Conservation (phyloP, 2,329 filamentous ascomycete species). For the Sclerotinia sclerotiorum region DNA sequence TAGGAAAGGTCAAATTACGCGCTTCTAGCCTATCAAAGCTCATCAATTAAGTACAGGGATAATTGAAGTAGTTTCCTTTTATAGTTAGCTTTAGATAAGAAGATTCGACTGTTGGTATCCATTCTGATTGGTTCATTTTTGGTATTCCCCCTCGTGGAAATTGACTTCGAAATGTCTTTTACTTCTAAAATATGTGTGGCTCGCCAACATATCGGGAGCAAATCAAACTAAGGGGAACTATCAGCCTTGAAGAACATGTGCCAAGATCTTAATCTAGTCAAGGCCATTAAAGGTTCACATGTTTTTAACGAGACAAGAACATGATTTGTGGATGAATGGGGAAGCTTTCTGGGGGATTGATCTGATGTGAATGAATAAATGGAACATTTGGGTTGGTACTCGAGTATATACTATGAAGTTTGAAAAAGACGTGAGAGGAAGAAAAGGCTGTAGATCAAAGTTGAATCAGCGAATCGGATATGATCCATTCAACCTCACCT, state of each 20-base stretch:
- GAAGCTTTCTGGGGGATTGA: neutral
- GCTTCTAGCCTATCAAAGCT: neutral
- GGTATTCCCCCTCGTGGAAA: neutral
- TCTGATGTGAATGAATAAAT: too few species aligned
- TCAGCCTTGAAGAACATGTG: neutral
- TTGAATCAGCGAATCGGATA: neutral
- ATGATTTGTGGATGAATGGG: neutral
- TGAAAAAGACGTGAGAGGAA: too few species aligned
- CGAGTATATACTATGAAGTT: too few species aligned
- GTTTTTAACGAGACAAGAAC: neutral
- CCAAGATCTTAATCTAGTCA: neutral
- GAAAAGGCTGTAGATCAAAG: neutral
- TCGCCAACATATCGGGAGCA: neutral
- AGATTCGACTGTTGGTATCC: neutral
- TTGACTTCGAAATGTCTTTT: neutral
- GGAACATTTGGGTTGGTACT: too few species aligned
- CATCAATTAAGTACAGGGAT: neutral
- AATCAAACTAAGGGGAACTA: neutral
- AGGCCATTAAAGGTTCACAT: neutral
- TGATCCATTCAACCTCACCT: neutral
- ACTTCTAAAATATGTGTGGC: neutral
- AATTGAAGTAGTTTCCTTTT: neutral
- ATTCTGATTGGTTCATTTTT: neutral
- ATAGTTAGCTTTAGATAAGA: neutral
- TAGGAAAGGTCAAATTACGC: neutral